Evolutionary conservation across 371 early-diverging fungal species (phyloP).

Genomic region (Fennellomyces sp.): DNA sequence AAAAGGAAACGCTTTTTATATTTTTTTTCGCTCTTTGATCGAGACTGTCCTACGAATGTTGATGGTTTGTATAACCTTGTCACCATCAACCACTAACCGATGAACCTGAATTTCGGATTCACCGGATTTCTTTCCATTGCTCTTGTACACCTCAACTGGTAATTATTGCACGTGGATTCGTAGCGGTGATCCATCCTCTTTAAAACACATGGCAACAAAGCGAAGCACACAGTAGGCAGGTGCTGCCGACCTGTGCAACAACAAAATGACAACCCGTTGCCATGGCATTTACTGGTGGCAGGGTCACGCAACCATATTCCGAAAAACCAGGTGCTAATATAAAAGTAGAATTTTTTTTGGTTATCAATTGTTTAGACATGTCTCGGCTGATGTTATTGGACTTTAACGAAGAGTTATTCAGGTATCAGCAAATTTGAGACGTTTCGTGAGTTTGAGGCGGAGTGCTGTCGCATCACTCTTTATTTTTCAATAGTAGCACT

Average conservation of each 20-base stretch:
- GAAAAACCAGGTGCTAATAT: too few species aligned
- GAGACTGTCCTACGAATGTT: not conserved
- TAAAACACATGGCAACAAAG: not conserved
- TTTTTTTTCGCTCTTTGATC: not conserved
- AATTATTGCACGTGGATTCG: not conserved
- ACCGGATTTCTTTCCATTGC: not conserved
- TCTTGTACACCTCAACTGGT: not conserved
- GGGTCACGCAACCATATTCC: too few species aligned
- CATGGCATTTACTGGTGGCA: not conserved
- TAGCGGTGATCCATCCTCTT: not conserved
- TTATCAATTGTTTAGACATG: too few species aligned
- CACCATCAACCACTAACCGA: not conserved
- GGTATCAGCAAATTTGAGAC: too few species aligned
- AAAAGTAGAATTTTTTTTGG: too few species aligned
- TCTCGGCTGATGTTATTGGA: too few species aligned
- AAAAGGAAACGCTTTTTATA: not conserved
- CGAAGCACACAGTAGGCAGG: not conserved
- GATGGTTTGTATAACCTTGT: not conserved
- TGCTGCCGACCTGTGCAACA: not conserved
- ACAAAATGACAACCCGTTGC: not conserved
- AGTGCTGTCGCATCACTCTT: too few species aligned
- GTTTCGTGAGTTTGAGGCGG: too few species aligned
- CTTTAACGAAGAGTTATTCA: too few species aligned
- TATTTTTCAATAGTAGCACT: too few species aligned
- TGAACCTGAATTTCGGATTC: slow-evolving; percentile 1